Evolutionary conservation across 495 filamentous ascomycete species (phyloP).

Genomic region (Daldinia vernicosa): DNA sequence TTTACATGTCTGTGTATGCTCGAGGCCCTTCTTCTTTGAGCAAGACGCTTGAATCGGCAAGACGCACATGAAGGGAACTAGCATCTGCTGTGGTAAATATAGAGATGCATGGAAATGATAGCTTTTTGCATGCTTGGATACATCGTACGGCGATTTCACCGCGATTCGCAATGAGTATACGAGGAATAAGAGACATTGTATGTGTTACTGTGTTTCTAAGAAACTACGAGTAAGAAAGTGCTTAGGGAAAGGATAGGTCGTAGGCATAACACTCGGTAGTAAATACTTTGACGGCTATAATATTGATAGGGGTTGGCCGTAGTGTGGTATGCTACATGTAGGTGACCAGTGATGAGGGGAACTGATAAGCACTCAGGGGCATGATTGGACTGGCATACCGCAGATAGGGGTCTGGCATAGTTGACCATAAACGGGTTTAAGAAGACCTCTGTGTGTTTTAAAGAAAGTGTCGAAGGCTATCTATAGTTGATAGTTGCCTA

Average conservation of each 20-base stretch:
- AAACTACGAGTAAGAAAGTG: not conserved
- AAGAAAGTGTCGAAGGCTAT: too few species aligned
- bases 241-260: too few species aligned
- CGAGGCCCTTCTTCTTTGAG: constrained; percentile 34
- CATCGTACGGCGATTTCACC: constrained; percentile 66
- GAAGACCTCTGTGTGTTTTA: too few species aligned
- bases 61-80: constrained; percentile 62
- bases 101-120: constrained; percentile 60
- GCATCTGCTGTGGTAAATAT: constrained; percentile 65
- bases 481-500: too few species aligned
- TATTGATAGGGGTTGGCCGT: not conserved
- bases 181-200: constrained; percentile 15
- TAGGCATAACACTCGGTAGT: not conserved
- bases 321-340: not conserved
- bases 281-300: not conserved
- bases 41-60: constrained; percentile 60
- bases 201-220: not conserved
- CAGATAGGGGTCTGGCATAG: not conserved
- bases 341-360: constrained; percentile 21
- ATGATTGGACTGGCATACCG: constrained; percentile 1
- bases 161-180: constrained; percentile 58
- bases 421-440: not conserved
- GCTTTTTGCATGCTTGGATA: constrained; percentile 52
- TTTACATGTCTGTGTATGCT: constrained; percentile 41
- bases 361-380: constrained; percentile 26